Percentiles rank a stretch among this genome's conserved stretches.
Evolutionary conservation across 768 basidiomycete genomes (phyloP).

Genomic region (Auricularia cornea): DNA sequence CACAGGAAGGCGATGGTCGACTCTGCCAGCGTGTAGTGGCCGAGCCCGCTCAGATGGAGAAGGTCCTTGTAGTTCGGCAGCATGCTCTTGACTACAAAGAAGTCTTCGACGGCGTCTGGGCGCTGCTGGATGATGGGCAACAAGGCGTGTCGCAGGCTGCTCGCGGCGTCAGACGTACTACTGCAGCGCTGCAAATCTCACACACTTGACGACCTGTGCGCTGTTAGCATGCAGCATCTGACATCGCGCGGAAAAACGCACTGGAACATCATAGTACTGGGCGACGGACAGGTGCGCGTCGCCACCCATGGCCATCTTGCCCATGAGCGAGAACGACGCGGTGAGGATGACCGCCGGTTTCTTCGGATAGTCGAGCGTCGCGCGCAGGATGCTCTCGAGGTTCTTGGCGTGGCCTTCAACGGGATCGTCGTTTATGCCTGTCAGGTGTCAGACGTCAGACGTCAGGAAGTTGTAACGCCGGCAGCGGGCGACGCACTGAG

Average conservation of each 20-base stretch:
- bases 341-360: constrained; percentile 1
- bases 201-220: not conserved
- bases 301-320: constrained; percentile 1
- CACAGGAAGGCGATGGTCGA: constrained; percentile 2
- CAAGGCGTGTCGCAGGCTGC: not conserved
- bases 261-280: constrained; percentile 1
- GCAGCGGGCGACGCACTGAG: too few species aligned
- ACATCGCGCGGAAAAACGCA: not conserved
- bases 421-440: not conserved
- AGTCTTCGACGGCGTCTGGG: not conserved
- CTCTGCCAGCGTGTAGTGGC: not conserved
- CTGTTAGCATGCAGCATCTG: not conserved
- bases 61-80: not conserved
- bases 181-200: not conserved
- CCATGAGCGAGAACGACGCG: constrained; percentile 6
- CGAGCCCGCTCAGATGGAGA: not conserved
- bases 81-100: not conserved
- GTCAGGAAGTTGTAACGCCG: too few species aligned
- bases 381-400: constrained; percentile 3
- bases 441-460: too few species aligned
- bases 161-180: not conserved
- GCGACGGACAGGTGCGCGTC: constrained; percentile 3
- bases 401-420: not conserved
- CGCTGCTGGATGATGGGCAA: not conserved
- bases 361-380: not conserved